Percentiles rank a stretch among this genome's conserved stretches.
phyloP scores from a whole-genome alignment of 2,329 filamentous ascomycete genomes.

The Ramichloridium luteum region DNA sequence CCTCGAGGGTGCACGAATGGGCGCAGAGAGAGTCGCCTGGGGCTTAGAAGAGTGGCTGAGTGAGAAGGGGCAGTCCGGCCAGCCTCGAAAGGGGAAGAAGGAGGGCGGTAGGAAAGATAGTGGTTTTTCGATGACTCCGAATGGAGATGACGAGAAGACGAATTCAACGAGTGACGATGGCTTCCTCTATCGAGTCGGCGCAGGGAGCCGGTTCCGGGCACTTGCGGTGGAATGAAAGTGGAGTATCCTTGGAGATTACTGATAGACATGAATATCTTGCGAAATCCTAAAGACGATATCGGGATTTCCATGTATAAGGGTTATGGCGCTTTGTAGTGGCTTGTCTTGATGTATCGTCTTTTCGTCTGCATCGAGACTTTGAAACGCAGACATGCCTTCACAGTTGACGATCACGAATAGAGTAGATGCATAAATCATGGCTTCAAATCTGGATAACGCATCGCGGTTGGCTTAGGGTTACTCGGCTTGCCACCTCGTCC shows the following conservation, averaged over 20 bases:
- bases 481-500: too few relatives aligned
- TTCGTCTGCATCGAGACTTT: not conserved
- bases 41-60: conserved; percentile 49
- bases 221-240: not conserved
- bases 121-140: not conserved
- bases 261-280: not conserved
- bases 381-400: not conserved
- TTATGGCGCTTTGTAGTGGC: too few relatives aligned
- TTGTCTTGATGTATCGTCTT: too few relatives aligned
- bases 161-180: not conserved
- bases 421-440: not conserved
- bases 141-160: conserved; percentile 1
- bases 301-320: too few relatives aligned
- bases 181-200: not conserved
- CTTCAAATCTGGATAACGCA: not conserved
- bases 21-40: conserved; percentile 63
- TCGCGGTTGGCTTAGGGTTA: too few relatives aligned
- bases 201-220: not conserved
- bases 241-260: not conserved
- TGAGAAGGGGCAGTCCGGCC: not conserved
- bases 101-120: not conserved
- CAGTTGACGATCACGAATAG: not conserved
- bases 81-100: not conserved
- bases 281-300: conserved; percentile 1
- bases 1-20: conserved; percentile 58